phyloP scores from a whole-genome alignment of 148 eudicot genomes.

The Oxyria digyna region DNA sequence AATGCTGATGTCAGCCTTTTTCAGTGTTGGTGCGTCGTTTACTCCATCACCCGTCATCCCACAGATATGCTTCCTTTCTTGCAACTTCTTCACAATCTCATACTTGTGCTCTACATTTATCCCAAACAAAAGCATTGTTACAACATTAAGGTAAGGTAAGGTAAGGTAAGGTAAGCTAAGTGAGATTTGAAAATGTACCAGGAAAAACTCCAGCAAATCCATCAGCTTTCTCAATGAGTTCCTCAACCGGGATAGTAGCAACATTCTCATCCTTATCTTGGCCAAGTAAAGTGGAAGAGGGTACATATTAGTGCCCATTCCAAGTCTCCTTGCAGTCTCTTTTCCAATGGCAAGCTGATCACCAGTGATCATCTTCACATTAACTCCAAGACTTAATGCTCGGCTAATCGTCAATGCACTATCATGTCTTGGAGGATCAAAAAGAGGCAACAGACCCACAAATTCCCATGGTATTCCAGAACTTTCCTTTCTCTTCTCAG shows the following conservation, averaged over 20 bases:
- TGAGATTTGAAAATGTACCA: conserved; percentile 7
- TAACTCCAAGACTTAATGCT: conserved; percentile 34
- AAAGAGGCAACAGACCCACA: conserved; percentile 28
- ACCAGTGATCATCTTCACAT: conserved; percentile 42
- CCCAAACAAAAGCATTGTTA: too few relatives aligned
- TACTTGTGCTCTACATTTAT: too few relatives aligned
- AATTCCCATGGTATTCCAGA: conserved; percentile 36
- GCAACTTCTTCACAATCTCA: too few relatives aligned
- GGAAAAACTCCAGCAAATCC: conserved; percentile 42
- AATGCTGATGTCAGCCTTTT: too few relatives aligned
- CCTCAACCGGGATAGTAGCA: conserved; percentile 24
- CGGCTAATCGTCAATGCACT: conserved; percentile 37
- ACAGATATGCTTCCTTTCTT: too few relatives aligned
- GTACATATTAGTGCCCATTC: conserved; percentile 45
- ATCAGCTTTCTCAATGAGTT: too few relatives aligned
- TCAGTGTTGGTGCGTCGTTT: too few relatives aligned
- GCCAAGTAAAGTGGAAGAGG: conserved; percentile 27
- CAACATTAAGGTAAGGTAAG: too few relatives aligned
- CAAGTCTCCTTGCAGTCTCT: conserved; percentile 36
- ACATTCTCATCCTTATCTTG: conserved; percentile 21
- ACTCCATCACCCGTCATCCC: too few relatives aligned
- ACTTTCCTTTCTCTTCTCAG: conserved; percentile 22
- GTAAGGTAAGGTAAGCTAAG: too few relatives aligned
- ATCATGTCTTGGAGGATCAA: conserved; percentile 44
- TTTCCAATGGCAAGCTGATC: conserved; percentile 35